Percentiles rank a stretch among this genome's conserved stretches.
Conservation (phyloP, 371 early-diverging fungal genomes). For the Rhizopus sp. region DNA sequence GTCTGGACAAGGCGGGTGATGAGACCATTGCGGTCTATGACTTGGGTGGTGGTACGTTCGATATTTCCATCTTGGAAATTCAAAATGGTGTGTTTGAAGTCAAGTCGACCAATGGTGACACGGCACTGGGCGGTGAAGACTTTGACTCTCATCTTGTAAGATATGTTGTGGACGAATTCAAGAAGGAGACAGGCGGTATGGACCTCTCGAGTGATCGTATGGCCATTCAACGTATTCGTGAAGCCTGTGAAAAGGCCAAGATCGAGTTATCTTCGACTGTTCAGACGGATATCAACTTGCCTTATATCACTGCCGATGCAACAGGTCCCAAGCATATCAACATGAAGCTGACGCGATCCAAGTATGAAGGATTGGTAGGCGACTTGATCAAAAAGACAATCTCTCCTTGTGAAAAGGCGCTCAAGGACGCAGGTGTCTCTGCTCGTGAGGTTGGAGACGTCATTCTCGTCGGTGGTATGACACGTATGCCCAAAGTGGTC, state of each 20-base stretch:
- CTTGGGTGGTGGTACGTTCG: constrained; percentile 99
- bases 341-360: constrained; percentile 86
- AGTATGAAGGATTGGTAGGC: constrained; percentile 87
- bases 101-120: too few relatives aligned
- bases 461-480: constrained; percentile 99
- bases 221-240: constrained; percentile 96
- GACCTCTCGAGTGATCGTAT: constrained; percentile 84
- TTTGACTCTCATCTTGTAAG: too few relatives aligned
- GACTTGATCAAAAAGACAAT: constrained; percentile 90
- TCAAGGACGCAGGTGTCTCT: constrained; percentile 93
- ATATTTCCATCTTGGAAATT: too few relatives aligned
- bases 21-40: constrained; percentile 98
- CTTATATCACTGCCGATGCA: too few relatives aligned
- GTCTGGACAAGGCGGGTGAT: constrained; percentile 93
- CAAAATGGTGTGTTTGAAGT: too few relatives aligned
- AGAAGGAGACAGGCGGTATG: constrained; percentile 69
- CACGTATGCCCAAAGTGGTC: constrained; percentile 97
- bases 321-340: constrained; percentile 97
- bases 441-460: constrained; percentile 91
- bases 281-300: constrained; percentile 94
- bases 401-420: constrained; percentile 94
- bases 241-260: constrained; percentile 99
- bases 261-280: constrained; percentile 93
- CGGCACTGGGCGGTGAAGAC: too few relatives aligned
- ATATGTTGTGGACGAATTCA: constrained; percentile 84